Evolutionary conservation across 1,139 yeast species (phyloP), one percentile per base, ranked within the genome.

Genomic region (Torulaspora globosa): DNA sequence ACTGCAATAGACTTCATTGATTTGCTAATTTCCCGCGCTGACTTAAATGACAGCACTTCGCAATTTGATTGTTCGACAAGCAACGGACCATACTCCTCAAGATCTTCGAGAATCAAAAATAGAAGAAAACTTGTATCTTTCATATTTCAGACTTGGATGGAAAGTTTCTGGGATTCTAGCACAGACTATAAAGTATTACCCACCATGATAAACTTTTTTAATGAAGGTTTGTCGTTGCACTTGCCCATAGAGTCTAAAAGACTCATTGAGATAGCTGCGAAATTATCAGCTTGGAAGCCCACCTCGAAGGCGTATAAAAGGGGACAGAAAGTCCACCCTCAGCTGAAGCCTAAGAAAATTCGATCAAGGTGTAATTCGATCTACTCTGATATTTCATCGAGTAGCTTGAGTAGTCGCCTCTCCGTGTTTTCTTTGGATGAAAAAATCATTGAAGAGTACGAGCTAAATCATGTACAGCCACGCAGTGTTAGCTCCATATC

Each of bases 71-170:
- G 58, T 27, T 53, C 63, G 16, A 67, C 66, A 37, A 62, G 59
- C 19, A 62, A 63, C 16, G 78, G 75, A 32, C 66, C 70, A 14
- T 74, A 72, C 51, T 67, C 74, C 10, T 65, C 74, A 26, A 51
- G 68, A 54, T 78, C 79, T 52, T 70, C 80, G 16, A 72, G 75
- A 48, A 58, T 83, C 43, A 80, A 81, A 57, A 80, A 75, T 54
- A 74, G 95, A 61, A 72, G 95, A 58, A 76, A 80, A 50, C 68
- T 83, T 45, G 79, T 87, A 35, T 79, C 82, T 53, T 79, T 76
- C 55, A 72, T 84, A 65, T 79, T 88, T 58, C 84, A 80, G 59
- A 70, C 80, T 41, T 90, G 97, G 97, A 68, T 89, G 66, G 95
- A 87, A 65, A 82, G 92, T 44, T 88, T 84, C 62, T 90, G 96